A percentile compares a stretch with the other conserved stretches of the same genome.
Conservation (phyloP, 1,284 basidiomycete genomes). For the Filobasidium uniguttulatum region DNA sequence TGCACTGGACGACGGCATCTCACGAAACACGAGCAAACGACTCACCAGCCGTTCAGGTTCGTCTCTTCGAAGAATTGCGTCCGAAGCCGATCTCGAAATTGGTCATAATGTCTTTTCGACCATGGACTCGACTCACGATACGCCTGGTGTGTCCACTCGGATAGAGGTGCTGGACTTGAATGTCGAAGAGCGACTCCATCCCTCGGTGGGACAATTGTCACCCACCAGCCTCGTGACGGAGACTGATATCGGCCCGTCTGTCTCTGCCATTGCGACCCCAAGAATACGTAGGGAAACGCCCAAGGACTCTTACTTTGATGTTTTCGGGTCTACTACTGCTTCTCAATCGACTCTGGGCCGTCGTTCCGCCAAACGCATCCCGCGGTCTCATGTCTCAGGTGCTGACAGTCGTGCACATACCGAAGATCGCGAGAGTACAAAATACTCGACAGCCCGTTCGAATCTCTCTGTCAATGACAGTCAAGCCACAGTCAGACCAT, state of each 20-base stretch:
- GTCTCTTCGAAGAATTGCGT: conserved; percentile 29
- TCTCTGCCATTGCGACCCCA: too few species aligned
- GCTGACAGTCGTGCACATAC: not conserved
- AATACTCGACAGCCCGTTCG: not conserved
- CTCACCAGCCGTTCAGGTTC: conserved; percentile 17
- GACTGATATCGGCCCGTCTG: not conserved
- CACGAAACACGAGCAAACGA: conserved; percentile 19
- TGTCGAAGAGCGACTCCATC: too few species aligned
- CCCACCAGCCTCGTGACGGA: not conserved
- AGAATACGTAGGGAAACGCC: too few species aligned
- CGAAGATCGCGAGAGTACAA: not conserved
- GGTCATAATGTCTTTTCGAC: not conserved
- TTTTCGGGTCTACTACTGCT: not conserved
- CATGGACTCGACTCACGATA: too few species aligned
- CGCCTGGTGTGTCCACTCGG: too few species aligned
- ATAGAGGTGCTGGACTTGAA: too few species aligned
- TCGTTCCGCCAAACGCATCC: not conserved
- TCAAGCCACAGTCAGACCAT: too few species aligned
- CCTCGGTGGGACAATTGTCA: too few species aligned
- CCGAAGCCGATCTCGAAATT: conserved; percentile 24
- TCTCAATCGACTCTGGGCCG: not conserved
- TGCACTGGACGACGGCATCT: conserved; percentile 28
- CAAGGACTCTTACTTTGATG: not conserved
- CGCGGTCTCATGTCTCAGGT: not conserved
- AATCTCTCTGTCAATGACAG: not conserved